Base-by-base conservation (phyloP, 176 grass and related monocot species). In the Melocanna baccifera region DNA sequence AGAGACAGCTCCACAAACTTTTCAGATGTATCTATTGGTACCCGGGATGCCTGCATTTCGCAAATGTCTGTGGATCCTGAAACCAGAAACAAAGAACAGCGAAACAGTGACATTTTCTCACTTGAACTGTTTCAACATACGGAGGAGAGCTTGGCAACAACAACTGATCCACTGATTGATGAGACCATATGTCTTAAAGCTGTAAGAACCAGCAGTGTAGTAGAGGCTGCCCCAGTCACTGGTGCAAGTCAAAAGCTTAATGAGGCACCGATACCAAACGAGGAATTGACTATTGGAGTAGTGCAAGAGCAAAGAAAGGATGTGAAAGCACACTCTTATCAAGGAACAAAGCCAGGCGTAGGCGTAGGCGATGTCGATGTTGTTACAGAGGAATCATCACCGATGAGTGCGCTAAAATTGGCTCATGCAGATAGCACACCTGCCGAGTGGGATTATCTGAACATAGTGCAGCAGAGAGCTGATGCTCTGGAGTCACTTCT, bases 401-500 rank as follows among this genome's bases (percentile, higher is more conserved):
- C 90, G 0, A 83, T 70, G 2, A 94, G 85, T 66, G 90, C 86
- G 0, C 62, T 94, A 3, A 90, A 89, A 32, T 18, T 87, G 43
- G 63, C 45, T 0, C 88, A 86, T 45, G 73, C 69, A 57, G 86
- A 84, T 10, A 84, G 71, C 71, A 41, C 79, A 4, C 82, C 85
- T 16, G 91, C 76, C 0, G 91, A 94, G 61, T 97, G 92, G 85
- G 91, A 94, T 62, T 83, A 88, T 77, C 88, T 97, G 84, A 91
- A 90, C 77, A 79, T 94, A 28, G 89, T 97, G n/a, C 94, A 97
- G 79, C 87, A 90, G 80, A 91, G 94, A 78, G 94, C 94, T 14
- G 89, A 94, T 70, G 94, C 94, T 22, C 76, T 97, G 14, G 94
- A 97, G 69, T 97, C 94, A 15, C 91, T 97, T 20, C 91, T 97